phyloP scores from a whole-genome alignment of 441 rosid genomes.

The Mallotus japonicus region DNA sequence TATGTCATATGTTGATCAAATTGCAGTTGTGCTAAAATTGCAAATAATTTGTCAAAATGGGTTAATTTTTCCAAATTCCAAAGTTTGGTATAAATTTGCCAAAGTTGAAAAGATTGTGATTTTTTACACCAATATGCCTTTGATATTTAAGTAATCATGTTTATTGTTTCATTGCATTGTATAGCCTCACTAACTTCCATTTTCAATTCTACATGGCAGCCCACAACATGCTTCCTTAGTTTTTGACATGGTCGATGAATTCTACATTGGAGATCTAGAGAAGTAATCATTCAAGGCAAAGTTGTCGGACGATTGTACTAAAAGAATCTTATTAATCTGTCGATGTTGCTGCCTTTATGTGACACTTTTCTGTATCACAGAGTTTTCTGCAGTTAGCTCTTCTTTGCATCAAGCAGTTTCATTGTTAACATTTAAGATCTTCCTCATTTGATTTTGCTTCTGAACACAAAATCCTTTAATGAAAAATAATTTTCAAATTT shows the following conservation, averaged over 20 bases:
- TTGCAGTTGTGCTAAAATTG: too few relatives aligned
- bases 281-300: constrained; percentile 23
- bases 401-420: neutral
- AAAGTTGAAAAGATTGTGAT: too few relatives aligned
- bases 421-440: neutral
- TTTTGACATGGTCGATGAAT: constrained; percentile 90
- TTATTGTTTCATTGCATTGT: neutral
- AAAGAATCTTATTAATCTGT: neutral
- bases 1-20: too few relatives aligned
- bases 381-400: neutral
- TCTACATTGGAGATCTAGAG: constrained; percentile 67
- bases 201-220: constrained; percentile 29
- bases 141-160: neutral
- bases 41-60: too few relatives aligned
- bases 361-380: neutral
- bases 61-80: too few relatives aligned
- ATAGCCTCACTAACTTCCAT: neutral
- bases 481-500: neutral
- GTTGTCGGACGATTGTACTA: neutral
- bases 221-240: constrained; percentile 88
- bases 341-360: neutral
- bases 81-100: too few relatives aligned
- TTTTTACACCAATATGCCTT: too few relatives aligned
- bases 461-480: neutral
- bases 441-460: neutral